Conservation (phyloP, 306 rosid species). For the Acacia acuminata region DNA sequence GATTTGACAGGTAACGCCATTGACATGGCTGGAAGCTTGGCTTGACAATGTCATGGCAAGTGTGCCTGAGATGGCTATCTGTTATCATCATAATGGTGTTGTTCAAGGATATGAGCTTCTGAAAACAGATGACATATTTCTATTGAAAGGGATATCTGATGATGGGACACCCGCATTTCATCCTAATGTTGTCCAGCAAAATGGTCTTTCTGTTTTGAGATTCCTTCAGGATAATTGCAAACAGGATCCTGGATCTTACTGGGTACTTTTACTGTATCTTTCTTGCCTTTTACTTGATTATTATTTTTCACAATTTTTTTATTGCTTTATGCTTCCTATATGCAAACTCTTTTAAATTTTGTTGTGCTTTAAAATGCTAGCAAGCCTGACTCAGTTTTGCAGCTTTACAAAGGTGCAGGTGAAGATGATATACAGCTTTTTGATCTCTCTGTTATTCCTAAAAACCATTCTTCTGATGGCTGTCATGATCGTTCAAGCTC, state of each 20-base stretch:
- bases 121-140: constrained; percentile 91
- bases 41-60: constrained; percentile 99
- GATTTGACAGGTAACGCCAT: constrained; percentile 74
- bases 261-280: constrained; percentile 56
- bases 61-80: constrained; percentile 96
- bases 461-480: constrained; percentile 55
- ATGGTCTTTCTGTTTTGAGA: constrained; percentile 96
- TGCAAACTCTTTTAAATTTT: constrained; percentile 10
- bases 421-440: constrained; percentile 96
- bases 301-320: neutral
- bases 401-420: constrained; percentile 96
- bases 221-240: constrained; percentile 96
- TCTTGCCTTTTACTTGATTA: neutral
- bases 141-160: constrained; percentile 87
- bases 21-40: constrained; percentile 99
- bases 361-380: constrained; percentile 12
- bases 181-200: constrained; percentile 93
- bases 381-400: constrained; percentile 42
- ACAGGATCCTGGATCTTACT: constrained; percentile 98
- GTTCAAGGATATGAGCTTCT: constrained; percentile 96
- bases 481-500: constrained; percentile 69
- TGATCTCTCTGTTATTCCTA: constrained; percentile 86
- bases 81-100: constrained; percentile 93
- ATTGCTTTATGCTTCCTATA: constrained; percentile 9
- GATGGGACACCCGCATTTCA: constrained; percentile 96